A percentile compares a stretch with the other conserved stretches of the same genome.
Evolutionary conservation across 805 yeast genomes (phyloP).

Genomic region (Lipomyces anomalus): DNA sequence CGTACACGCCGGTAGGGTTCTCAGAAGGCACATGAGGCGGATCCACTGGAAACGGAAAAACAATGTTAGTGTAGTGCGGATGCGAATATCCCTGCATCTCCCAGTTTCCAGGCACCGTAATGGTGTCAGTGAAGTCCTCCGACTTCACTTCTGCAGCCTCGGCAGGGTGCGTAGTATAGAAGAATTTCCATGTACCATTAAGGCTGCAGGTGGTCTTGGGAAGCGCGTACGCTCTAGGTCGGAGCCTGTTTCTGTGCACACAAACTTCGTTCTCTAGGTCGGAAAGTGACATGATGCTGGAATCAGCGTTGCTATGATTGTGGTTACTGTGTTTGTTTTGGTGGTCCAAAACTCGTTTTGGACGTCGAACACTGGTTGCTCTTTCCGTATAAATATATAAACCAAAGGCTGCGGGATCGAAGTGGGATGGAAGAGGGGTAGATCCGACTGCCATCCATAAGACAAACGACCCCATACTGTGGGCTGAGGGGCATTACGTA

Average conservation of each 20-base stretch:
- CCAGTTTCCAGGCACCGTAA: slow-evolving; percentile 37
- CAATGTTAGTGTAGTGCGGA: slow-evolving; percentile 36
- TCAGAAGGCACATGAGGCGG: slow-evolving; percentile 35
- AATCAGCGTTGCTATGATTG: too few relatives aligned
- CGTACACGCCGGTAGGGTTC: slow-evolving; percentile 36
- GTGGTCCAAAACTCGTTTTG: too few relatives aligned
- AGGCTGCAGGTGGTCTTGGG: slow-evolving; percentile 15
- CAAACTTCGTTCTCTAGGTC: slow-evolving; percentile 9
- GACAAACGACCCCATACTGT: too few relatives aligned
- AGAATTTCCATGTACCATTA: slow-evolving; percentile 31
- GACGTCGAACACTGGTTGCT: too few relatives aligned
- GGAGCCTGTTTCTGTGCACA: slow-evolving; percentile 14
- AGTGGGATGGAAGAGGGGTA: too few relatives aligned
- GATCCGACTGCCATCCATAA: too few relatives aligned
- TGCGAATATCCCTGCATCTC: slow-evolving; percentile 36
- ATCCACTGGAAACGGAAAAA: slow-evolving; percentile 33
- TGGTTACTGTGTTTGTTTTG: too few relatives aligned
- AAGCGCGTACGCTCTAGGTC: slow-evolving; percentile 16
- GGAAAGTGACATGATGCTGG: too few relatives aligned
- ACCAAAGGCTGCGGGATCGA: too few relatives aligned
- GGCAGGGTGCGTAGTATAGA: slow-evolving; percentile 16
- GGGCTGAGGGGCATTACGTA: too few relatives aligned
- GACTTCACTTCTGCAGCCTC: slow-evolving; percentile 12
- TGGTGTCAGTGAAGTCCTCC: slow-evolving; percentile 1
- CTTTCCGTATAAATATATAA: too few relatives aligned